Percentiles rank a stretch among this genome's conserved stretches.
Evolutionary conservation across 805 yeast species (phyloP).

Genomic region (Clavispora phyllophila): DNA sequence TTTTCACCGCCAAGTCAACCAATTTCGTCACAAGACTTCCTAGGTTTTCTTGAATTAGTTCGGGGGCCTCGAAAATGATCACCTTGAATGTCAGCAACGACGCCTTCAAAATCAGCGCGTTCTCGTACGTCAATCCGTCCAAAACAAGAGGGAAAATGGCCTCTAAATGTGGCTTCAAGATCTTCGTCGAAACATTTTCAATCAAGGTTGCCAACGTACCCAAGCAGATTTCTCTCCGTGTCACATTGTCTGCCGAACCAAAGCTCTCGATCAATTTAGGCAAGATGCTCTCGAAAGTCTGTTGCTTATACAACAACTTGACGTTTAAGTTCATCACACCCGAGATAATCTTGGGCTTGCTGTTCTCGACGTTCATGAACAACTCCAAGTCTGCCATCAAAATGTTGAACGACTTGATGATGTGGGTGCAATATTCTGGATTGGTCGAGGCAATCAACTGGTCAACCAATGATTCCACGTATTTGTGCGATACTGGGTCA

Average conservation of each 20-base stretch:
- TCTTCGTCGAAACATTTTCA: constrained; percentile 56
- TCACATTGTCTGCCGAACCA: constrained; percentile 13
- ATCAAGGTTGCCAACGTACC: constrained; percentile 64
- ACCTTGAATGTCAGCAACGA: constrained; percentile 56
- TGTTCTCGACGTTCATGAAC: constrained; percentile 40
- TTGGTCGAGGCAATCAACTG: constrained; percentile 26
- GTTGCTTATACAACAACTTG: constrained; percentile 73
- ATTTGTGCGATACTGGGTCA: constrained; percentile 32
- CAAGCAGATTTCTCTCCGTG: constrained; percentile 47
- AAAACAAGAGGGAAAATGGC: constrained; percentile 67
- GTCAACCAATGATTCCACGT: constrained; percentile 17
- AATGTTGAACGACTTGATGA: constrained; percentile 56
- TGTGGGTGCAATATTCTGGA: constrained; percentile 16
- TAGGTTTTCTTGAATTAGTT: constrained; percentile 49
- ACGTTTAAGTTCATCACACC: constrained; percentile 53
- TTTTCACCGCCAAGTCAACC: constrained; percentile 28
- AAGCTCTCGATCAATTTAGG: constrained; percentile 51
- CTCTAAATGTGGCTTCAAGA: constrained; percentile 60
- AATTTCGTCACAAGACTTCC: constrained; percentile 54
- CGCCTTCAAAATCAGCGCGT: constrained; percentile 50
- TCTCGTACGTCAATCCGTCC: constrained; percentile 50
- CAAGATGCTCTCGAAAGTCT: constrained; percentile 57
- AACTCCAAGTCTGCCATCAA: constrained; percentile 63
- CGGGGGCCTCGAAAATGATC: constrained; percentile 49
- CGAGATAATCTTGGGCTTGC: constrained; percentile 30